Percentiles rank a stretch among this genome's conserved stretches.
These are phyloP conservation scores for Trichoderma citrinoviride DNA, from an alignment of 2,329 filamentous ascomycete genomes.

Conservation along the genomic window DNA sequence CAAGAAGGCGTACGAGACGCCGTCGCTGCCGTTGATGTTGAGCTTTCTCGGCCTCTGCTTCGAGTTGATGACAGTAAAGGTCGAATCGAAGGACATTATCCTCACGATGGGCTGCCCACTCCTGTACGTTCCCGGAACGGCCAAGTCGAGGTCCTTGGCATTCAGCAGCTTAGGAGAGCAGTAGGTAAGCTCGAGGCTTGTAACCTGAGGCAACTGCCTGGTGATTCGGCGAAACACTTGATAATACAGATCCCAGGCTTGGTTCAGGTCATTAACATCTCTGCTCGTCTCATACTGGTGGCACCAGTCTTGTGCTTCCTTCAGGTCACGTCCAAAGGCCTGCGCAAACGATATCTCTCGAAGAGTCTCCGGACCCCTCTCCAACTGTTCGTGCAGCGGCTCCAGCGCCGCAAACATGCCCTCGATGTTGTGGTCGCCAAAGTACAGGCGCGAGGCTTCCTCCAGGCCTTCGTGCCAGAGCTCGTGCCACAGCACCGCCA, in stretches of 20 bases:
- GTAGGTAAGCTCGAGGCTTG: conserved; percentile 89
- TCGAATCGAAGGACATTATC: conserved; percentile 86
- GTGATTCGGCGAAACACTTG: conserved; percentile 96
- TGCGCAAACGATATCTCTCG: conserved; percentile 97
- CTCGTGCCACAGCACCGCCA: conserved; percentile 97
- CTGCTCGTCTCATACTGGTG: conserved; percentile 84
- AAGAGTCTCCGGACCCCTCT: conserved; percentile 86
- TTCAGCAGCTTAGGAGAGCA: conserved; percentile 91
- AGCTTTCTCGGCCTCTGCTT: conserved; percentile 95
- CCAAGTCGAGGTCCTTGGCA: conserved; percentile 81
- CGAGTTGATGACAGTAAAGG: conserved; percentile 88
- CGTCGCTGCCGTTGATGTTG: conserved; percentile 84
- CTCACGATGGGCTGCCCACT: conserved; percentile 74
- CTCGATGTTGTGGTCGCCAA: conserved; percentile 94
- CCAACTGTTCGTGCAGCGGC: conserved; percentile 87
- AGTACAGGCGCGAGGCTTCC: conserved; percentile 94
- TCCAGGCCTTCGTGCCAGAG: conserved; percentile 98
- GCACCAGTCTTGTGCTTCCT: conserved; percentile 95
- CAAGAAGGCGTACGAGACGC: conserved; percentile 79
- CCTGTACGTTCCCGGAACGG: conserved; percentile 91
- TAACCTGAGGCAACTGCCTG: conserved; percentile 87
- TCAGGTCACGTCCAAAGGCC: conserved; percentile 91
- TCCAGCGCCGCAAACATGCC: conserved; percentile 93
- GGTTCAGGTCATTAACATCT: conserved; percentile 91
- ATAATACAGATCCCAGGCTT: conserved; percentile 99